Conservation (phyloP, 2,329 filamentous ascomycete species). For the Sporothrix inflata region DNA sequence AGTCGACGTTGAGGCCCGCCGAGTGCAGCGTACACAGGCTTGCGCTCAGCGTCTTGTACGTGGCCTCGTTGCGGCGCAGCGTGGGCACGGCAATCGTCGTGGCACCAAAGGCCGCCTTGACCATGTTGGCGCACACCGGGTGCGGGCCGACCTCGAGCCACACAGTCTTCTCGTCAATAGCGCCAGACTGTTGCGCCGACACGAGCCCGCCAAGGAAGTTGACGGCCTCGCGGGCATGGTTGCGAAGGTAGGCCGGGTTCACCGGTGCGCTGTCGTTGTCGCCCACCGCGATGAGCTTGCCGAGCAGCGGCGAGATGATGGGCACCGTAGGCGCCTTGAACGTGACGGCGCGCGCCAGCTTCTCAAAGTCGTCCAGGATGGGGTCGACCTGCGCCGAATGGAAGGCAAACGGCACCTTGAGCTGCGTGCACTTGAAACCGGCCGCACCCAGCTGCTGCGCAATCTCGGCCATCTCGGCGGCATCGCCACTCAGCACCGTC, state of each 20-base stretch:
- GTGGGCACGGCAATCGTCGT: constrained; percentile 61
- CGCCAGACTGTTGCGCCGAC: constrained; percentile 59
- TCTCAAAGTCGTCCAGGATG: constrained; percentile 62
- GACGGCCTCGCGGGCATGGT: constrained; percentile 69
- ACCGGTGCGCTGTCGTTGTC: constrained; percentile 52
- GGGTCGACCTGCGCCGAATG: constrained; percentile 58
- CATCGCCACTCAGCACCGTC: constrained; percentile 66
- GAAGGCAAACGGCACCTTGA: constrained; percentile 58
- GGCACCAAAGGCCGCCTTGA: constrained; percentile 64
- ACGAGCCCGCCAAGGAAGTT: constrained; percentile 68
- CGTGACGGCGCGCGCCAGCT: constrained; percentile 44
- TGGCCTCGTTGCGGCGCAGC: constrained; percentile 63
- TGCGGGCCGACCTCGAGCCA: constrained; percentile 78
- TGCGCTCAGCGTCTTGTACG: constrained; percentile 65
- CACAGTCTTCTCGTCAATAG: constrained; percentile 67
- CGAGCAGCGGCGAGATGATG: constrained; percentile 69
- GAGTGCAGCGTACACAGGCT: constrained; percentile 63
- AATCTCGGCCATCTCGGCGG: constrained; percentile 49
- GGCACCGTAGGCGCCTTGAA: constrained; percentile 56
- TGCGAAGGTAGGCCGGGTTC: constrained; percentile 64
- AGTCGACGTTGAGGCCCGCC: constrained; percentile 66
- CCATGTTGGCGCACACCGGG: constrained; percentile 69
- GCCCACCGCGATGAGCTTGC: constrained; percentile 58
- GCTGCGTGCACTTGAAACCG: constrained; percentile 49
- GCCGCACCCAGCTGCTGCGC: constrained; percentile 42